Evolutionary conservation across 495 filamentous ascomycete species (phyloP).

Genomic region (Aspergillus sclerotioniger): DNA sequence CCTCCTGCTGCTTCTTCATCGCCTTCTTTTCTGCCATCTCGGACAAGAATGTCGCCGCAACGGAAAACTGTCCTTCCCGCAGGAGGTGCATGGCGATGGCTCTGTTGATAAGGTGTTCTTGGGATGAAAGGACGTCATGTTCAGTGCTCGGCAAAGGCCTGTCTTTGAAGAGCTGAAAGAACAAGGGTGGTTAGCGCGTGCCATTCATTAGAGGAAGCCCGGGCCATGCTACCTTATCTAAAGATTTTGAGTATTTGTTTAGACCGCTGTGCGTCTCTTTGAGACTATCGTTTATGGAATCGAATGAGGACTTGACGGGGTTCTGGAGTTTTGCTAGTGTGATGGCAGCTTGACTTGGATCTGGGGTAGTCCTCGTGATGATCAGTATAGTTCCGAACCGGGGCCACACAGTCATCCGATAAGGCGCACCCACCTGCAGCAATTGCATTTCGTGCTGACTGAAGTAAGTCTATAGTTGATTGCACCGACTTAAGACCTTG

Average conservation of each 20-base stretch:
- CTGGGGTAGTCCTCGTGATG: slow-evolving; percentile 35
- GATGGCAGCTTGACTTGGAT: slow-evolving; percentile 65
- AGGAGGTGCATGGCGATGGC: slow-evolving; percentile 96
- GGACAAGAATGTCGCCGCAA: slow-evolving; percentile 75
- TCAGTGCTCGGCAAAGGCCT: slow-evolving; percentile 72
- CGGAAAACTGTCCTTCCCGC: slow-evolving; percentile 87
- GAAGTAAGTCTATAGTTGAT: slow-evolving; percentile 71
- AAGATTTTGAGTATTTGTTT: slow-evolving; percentile 74
- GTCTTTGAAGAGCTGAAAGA: slow-evolving; percentile 69
- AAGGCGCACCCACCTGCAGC: slow-evolving; percentile 53
- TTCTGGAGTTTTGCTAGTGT: slow-evolving; percentile 82
- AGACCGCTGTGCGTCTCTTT: slow-evolving; percentile 76
- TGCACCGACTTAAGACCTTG: slow-evolving; percentile 74
- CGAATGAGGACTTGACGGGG: slow-evolving; percentile 73
- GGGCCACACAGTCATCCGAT: slow-evolving; percentile 1
- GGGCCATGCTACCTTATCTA: slow-evolving; percentile 66
- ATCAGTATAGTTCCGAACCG: slow-evolving; percentile 11
- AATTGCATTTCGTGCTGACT: slow-evolving; percentile 66
- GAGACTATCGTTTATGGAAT: slow-evolving; percentile 71
- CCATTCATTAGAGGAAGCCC: neutral
- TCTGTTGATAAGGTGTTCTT: slow-evolving; percentile 76
- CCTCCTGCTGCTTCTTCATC: slow-evolving; percentile 11
- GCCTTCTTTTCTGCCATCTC: slow-evolving; percentile 51
- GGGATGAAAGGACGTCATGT: slow-evolving; percentile 75
- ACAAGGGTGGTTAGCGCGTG: slow-evolving; percentile 3